Conservation (phyloP, 129 eudicot species). For the Flaveria bidentis region DNA sequence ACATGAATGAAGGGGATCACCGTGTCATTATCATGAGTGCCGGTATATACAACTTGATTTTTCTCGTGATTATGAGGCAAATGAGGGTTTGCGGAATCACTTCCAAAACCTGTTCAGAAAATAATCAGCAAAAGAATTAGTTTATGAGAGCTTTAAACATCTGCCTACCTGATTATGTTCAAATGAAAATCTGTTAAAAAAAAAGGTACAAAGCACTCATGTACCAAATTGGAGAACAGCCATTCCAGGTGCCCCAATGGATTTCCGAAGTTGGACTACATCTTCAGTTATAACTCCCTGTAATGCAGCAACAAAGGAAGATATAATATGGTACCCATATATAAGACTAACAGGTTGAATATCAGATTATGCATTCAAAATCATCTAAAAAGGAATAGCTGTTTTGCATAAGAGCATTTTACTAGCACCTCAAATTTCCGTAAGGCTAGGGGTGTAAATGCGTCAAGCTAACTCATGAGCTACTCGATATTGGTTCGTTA, state of each 20-base stretch:
- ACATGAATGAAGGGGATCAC: slow-evolving; percentile 33
- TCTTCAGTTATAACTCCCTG: slow-evolving; percentile 98
- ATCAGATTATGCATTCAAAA: slow-evolving; percentile 11
- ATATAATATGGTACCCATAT: not conserved
- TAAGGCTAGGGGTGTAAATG: not conserved
- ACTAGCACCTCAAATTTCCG: not conserved
- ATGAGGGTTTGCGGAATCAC: slow-evolving; percentile 96
- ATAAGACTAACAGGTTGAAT: not conserved
- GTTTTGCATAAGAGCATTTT: slow-evolving; percentile 14
- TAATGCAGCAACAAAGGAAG: slow-evolving; percentile 23
- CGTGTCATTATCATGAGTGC: slow-evolving; percentile 99
- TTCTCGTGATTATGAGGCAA: slow-evolving; percentile 91
- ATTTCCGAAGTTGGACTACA: slow-evolving; percentile 85
- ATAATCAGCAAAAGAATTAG: not conserved
- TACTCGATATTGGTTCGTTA: too few relatives aligned
- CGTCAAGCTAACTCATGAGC: too few relatives aligned
- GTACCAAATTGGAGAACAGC: slow-evolving; percentile 98
- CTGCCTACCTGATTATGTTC: not conserved
- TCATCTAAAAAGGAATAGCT: slow-evolving; percentile 6
- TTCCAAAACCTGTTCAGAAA: slow-evolving; percentile 71
- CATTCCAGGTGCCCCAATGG: slow-evolving; percentile 98
- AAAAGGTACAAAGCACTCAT: slow-evolving; percentile 14
- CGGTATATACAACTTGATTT: slow-evolving; percentile 94
- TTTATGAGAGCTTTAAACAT: not conserved
- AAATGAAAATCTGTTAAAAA: not conserved